Percentiles rank a stretch among this genome's conserved stretches.
phyloP scores from a whole-genome alignment of 1,284 basidiomycete genomes.

The Coniferiporia weirii region DNA sequence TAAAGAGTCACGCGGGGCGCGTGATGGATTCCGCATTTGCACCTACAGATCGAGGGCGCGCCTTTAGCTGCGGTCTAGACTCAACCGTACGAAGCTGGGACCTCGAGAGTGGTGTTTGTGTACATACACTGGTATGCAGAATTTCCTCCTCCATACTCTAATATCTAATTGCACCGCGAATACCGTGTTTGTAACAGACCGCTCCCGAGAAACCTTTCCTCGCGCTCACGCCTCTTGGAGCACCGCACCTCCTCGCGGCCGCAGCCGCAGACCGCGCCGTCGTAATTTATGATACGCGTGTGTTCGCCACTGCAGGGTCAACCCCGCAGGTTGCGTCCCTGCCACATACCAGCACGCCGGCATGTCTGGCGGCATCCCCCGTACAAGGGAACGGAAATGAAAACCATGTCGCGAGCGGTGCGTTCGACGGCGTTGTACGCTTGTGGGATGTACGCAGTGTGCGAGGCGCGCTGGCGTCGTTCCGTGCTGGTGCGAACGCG shows the following conservation, averaged over 20 bases:
- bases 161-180: background rate
- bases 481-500: constrained; percentile 50
- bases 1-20: constrained; percentile 70
- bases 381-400: constrained; percentile 29
- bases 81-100: constrained; percentile 74
- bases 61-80: constrained; percentile 71
- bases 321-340: constrained; percentile 37
- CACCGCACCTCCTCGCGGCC: constrained; percentile 36
- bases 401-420: constrained; percentile 73
- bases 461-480: constrained; percentile 59
- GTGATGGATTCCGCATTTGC: constrained; percentile 62
- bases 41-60: constrained; percentile 29
- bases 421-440: constrained; percentile 78
- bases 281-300: constrained; percentile 61
- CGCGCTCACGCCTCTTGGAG: constrained; percentile 33
- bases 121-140: constrained; percentile 52
- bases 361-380: constrained; percentile 56
- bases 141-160: constrained; percentile 3
- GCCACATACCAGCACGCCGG: constrained; percentile 70
- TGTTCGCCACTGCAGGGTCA: constrained; percentile 23
- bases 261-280: constrained; percentile 68
- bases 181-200: constrained; percentile 35
- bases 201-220: constrained; percentile 69
- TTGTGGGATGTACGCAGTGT: constrained; percentile 84
- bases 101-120: constrained; percentile 60